These are phyloP conservation scores for Mucor plumbeus DNA, from an alignment of 371 early-diverging fungal species.

Conservation along the genomic window DNA sequence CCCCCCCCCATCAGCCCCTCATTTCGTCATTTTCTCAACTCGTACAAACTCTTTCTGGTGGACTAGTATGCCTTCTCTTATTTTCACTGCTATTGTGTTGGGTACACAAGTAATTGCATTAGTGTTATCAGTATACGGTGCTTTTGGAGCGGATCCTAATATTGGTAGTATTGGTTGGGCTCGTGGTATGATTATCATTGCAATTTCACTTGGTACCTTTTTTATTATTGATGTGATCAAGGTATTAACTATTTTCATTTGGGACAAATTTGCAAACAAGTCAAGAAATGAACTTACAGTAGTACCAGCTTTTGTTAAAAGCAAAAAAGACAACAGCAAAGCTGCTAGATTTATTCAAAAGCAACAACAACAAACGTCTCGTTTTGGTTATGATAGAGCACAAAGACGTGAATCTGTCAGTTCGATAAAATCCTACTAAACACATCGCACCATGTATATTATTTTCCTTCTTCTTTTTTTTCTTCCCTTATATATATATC, in stretches of 20 bases:
- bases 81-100: constrained; percentile 81
- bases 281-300: constrained; percentile 5
- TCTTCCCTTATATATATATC: too few relatives aligned
- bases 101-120: constrained; percentile 93
- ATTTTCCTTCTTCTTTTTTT: too few relatives aligned
- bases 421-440: constrained; percentile 41
- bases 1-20: constrained; percentile 85
- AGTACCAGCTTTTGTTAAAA: constrained; percentile 17
- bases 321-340: constrained; percentile 17
- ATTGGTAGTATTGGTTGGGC: constrained; percentile 59
- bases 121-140: constrained; percentile 83
- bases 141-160: constrained; percentile 29
- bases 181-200: constrained; percentile 65
- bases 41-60: constrained; percentile 88
- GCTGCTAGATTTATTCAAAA: constrained; percentile 27
- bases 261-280: constrained; percentile 50
- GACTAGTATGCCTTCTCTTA: constrained; percentile 80
- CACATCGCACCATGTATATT: too few relatives aligned
- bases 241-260: constrained; percentile 73
- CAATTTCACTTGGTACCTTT: constrained; percentile 71
- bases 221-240: constrained; percentile 87
- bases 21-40: constrained; percentile 96
- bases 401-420: constrained; percentile 36
- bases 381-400: constrained; percentile 46
- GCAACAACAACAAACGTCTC: constrained; percentile 28